Evolutionary conservation across 495 filamentous ascomycete species (phyloP), one percentile per base, ranked within the genome.

Genomic region (Tuber melanosporum): DNA sequence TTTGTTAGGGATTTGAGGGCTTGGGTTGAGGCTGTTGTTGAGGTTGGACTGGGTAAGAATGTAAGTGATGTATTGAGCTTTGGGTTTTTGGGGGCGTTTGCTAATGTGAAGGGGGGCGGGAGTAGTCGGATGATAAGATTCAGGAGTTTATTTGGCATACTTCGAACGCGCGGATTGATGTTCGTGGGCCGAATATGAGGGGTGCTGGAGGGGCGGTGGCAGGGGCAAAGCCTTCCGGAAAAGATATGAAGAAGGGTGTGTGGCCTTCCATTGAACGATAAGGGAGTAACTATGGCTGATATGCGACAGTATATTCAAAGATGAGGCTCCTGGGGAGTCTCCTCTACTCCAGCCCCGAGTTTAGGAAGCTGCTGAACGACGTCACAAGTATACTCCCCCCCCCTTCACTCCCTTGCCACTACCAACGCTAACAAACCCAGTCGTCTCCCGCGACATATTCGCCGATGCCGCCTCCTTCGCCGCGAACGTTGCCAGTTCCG

Each of bases 1-100:
- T 83, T 83, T 73, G 73, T 83, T n/a, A 81, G 82, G n/a, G 81
- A 83, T 76, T 43, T 83, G 41, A 83, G 82, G 47, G 82, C 82
- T 17, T 83, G 82, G 82, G 43, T 83, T 39, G 82, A 83, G 52
- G 82, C 82, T 0, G 74, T 81, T 32, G 66, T 79, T 26, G 82
- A 83, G 66, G 43, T 83, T 49, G 74, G 70, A 6, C 14, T 79
- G 74, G 73, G 73, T 22, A 83, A 83, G 47, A 83, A 83, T 81
- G 80, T 81, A 39, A 12, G 75, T 81, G 15, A 42, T 32, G 7
- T 8, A 2, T 42, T 26, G 62, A 36, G 4, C 12, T 32, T 62
- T 73, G 36, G 73, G 72, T 66, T 62, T 22, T 12, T 70, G 32
- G 36, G 73, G 45, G n/a, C 2, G 71, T n/a, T 42, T 39, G 20